phyloP scores from a whole-genome alignment of 1,139 yeast species.

The Kluyveromyces marxianus region DNA sequence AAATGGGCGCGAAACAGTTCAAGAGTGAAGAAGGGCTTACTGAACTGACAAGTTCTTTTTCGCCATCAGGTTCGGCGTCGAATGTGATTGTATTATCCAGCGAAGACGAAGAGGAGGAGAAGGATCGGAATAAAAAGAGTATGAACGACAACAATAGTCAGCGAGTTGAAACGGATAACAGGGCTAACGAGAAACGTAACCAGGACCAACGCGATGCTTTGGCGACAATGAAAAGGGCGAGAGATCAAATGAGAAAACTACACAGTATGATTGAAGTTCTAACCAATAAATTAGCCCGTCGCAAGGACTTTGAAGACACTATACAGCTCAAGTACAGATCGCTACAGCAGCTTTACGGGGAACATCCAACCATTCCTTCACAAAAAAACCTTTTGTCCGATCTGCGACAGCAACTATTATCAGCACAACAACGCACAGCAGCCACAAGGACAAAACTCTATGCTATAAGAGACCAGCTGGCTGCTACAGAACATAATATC shows the following conservation, averaged over 20 bases:
- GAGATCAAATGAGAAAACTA: no score
- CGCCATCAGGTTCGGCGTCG: not conserved
- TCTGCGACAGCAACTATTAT: not conserved
- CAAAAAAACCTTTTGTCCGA: not conserved
- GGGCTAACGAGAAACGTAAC: no score
- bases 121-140: not conserved
- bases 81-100: constrained; percentile 3
- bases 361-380: not conserved
- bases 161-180: no score
- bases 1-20: not conserved
- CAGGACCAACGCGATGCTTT: no score
- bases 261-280: not conserved
- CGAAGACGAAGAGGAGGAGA: not conserved
- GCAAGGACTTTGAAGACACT: not conserved
- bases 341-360: not conserved
- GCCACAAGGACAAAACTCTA: not conserved
- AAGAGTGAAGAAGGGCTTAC: not conserved
- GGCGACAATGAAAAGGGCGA: no score
- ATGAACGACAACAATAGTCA: not conserved
- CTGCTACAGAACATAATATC: not conserved
- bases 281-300: not conserved
- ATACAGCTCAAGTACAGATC: not conserved
- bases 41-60: no score
- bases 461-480: not conserved
- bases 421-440: not conserved